Base-by-base conservation (phyloP, 148 eudicot species). In the Fallopia convolvulus region DNA sequence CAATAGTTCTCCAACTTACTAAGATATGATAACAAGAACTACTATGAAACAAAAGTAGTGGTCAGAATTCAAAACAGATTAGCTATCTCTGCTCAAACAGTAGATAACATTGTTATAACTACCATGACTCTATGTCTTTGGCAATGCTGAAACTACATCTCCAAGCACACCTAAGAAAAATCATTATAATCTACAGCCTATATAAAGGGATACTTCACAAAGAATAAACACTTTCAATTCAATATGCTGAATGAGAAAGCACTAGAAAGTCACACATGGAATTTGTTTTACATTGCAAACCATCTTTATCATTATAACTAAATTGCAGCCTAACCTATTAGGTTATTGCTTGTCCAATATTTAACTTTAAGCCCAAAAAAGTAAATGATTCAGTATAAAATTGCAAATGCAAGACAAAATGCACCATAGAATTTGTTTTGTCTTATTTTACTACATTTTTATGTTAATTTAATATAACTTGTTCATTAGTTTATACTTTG, bases 61-160 rank as follows among this genome's bases (percentile, higher is more conserved):
- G 30, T 40, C 44, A 41, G 23, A 40, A 72, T 46, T 40, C 8
- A 40, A 72, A 36, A 21, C 3, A 23, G 23, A 72, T 8, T 8
- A 15, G 21, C 5, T 15, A 70, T 39, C 39, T 30, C 71, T n/a
- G 26, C 26, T 72, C 18, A 23, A 42, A 23, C 47, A 46, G 75
- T 72, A 42, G 71, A 65, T 30, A 30, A 65, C 17, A 44, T 7
- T 23, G 30, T 13, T 61, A 6, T 10, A 68, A 39, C 20, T 53
- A 70, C 75, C 55, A 73, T 73, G 44, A 68, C 75, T 79, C 99
- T 85, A 87, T 96, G 98, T 79, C 98, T 91, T 96, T 15, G 99
- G 99, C 80, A 96, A 87, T 75, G 99, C 90, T 30, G 97, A 97
- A 80, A 93, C 97, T 82, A 96, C 98, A 90, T 96, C 99, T 80